Percentiles rank a stretch among this genome's conserved stretches.
Evolutionary conservation across 768 basidiomycete genomes (phyloP).

Genomic region (Calocera viscosa): DNA sequence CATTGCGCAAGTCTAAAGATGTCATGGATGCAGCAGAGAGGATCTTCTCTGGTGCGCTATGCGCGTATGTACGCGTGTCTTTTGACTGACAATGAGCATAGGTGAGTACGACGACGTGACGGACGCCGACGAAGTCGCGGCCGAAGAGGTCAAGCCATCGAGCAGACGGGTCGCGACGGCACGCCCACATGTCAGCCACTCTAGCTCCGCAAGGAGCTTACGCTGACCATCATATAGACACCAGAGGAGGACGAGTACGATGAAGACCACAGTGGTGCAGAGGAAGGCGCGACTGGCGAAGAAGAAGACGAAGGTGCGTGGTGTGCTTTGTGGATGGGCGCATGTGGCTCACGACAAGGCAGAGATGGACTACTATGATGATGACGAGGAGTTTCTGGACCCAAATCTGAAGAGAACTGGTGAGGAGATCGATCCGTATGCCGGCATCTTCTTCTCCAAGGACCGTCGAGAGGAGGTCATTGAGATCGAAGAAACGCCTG

Average conservation of each 20-base stretch:
- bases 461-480: constrained; percentile 84
- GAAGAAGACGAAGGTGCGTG: constrained; percentile 31
- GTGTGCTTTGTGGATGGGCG: neutral
- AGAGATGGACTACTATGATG: constrained; percentile 43
- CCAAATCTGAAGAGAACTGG: constrained; percentile 28
- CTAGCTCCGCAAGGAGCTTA: constrained; percentile 13
- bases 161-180: constrained; percentile 12
- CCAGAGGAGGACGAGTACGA: constrained; percentile 16
- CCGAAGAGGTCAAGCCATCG: constrained; percentile 36
- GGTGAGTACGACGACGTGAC: constrained; percentile 69
- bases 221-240: constrained; percentile 38
- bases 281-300: constrained; percentile 27
- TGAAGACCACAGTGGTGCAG: constrained; percentile 36
- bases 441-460: constrained; percentile 91
- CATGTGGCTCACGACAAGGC: constrained; percentile 9
- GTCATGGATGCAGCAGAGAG: constrained; percentile 85
- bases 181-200: constrained; percentile 23
- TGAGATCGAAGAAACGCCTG: constrained; percentile 74
- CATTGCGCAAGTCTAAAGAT: constrained; percentile 69
- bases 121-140: constrained; percentile 30
- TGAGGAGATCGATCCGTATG: constrained; percentile 73
- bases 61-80: no score
- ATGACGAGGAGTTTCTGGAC: constrained; percentile 67
- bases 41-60: constrained; percentile 42
- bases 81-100: neutral